A percentile compares a stretch with the other conserved stretches of the same genome.
phyloP scores from a whole-genome alignment of 192 early-diverging fungal species.

The Coemansia sp. region DNA sequence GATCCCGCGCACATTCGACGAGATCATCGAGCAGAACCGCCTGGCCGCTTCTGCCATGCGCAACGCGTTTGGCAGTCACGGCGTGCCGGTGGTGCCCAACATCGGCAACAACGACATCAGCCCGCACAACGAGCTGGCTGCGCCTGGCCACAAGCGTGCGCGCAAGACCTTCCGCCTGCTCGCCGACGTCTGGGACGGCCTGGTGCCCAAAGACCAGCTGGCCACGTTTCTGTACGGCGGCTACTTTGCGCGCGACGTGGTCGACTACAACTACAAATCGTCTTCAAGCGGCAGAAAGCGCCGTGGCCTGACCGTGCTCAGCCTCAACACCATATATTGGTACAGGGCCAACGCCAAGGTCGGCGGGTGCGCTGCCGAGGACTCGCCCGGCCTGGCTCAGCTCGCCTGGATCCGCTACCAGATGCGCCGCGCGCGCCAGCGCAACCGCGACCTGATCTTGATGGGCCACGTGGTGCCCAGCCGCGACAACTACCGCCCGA shows the following conservation, averaged over 20 bases:
- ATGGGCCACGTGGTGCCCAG: conserved; percentile 70
- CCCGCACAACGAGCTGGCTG: conserved; percentile 67
- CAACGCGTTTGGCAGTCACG: conserved; percentile 38
- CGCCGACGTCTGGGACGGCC: conserved; percentile 59
- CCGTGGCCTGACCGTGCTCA: conserved; percentile 57
- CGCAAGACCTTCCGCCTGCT: conserved; percentile 55
- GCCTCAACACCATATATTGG: conserved; percentile 77
- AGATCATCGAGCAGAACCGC: conserved; percentile 63
- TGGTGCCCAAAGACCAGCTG: conserved; percentile 65
- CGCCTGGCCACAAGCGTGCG: conserved; percentile 49
- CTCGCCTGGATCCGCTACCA: conserved; percentile 71
- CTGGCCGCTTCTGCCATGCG: conserved; percentile 52
- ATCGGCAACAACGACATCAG: conserved; percentile 74
- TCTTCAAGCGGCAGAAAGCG: neutral
- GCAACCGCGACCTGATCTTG: conserved; percentile 59
- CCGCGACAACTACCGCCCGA: conserved; percentile 53
- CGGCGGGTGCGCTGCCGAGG: conserved; percentile 59
- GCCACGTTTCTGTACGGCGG: conserved; percentile 66
- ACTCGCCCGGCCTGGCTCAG: conserved; percentile 65
- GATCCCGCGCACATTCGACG: conserved; percentile 61
- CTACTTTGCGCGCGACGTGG: conserved; percentile 64
- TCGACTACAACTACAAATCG: conserved; percentile 1
- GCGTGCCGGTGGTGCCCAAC: conserved; percentile 33
- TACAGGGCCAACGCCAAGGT: conserved; percentile 69
- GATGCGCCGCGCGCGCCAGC: conserved; percentile 50